phyloP scores from a whole-genome alignment of 805 yeast genomes.

The Nakazawaea ernobii region DNA sequence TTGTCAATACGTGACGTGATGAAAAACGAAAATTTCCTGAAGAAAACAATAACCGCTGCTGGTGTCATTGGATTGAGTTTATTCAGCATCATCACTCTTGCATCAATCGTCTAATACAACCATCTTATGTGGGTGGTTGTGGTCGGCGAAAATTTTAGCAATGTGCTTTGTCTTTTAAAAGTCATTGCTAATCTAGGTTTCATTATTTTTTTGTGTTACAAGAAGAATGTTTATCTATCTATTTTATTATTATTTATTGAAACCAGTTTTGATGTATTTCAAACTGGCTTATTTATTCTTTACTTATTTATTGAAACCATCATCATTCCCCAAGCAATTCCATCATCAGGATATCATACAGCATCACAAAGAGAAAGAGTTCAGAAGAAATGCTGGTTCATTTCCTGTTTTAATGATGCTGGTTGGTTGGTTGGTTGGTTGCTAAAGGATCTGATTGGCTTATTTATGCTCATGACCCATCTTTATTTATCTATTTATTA shows the following conservation, averaged over 20 bases:
- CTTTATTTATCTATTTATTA: not conserved
- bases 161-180: not conserved
- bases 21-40: not conserved
- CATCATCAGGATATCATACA: not conserved
- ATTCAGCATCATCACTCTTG: not conserved
- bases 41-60: not conserved
- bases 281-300: conserved; percentile 4
- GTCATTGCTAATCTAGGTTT: conserved; percentile 3
- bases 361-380: not conserved
- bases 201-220: not conserved
- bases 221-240: not conserved
- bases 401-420: not conserved
- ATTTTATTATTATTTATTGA: conserved; percentile 7
- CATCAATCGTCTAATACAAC: not conserved
- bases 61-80: not conserved
- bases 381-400: not conserved
- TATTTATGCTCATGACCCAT: conserved; percentile 11
- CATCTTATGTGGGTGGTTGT: conserved; percentile 10
- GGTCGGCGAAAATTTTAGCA: conserved; percentile 8
- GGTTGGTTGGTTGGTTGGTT: not conserved
- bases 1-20: not conserved
- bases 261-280: not conserved
- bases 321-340: not conserved
- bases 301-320: conserved; percentile 10
- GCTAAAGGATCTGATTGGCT: not conserved